Evolutionary conservation across 257 asterid species (phyloP), one percentile per base, ranked within the genome.

Genomic region (Nyctanthes arbortristis): DNA sequence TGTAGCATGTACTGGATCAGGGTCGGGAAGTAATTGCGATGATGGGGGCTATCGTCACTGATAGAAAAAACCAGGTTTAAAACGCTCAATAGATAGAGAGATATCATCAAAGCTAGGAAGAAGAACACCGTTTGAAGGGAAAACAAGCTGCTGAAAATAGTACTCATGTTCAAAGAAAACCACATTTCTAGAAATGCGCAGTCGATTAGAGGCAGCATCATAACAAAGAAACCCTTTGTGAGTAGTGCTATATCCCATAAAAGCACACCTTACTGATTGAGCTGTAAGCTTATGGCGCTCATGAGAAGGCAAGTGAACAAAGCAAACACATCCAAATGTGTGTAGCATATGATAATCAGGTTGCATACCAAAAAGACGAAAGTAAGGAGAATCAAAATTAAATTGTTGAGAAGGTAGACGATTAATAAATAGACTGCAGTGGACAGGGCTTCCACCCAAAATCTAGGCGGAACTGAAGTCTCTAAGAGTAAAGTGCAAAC

Each of bases 391-490:
- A 12, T 71, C 75, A 47, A 39, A 61, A 4, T 49, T 52, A 13
- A 71, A 30, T 7, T 3, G 34, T 3, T 18, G 69, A 8, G 37
- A 30, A 11, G 65, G 70, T 7, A 71, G 25, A 0, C 55, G 29
- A 49, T 71, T 62, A n/a, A 61, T 49, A 71, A 4, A 47, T 71
- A 52, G 5, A 61, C 64, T 0, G 8, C 57, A 7, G 57, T 62
- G 9, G 57, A 62, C 36, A 61, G 24, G 14, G 76, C 70, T 35
- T 71, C 47, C 4, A 31, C 57, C 75, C 69, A 71, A 61, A 65
- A 65, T 28, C 27, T 22, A 7, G 39, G 37, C 2, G 16, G 12
- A 65, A 13, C 43, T 5, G 12, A 56, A 14, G 32, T 9, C 11
- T 68, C 31, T 2, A 68, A 22, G 8, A 68, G 58, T 14, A 68